Conservation (phyloP, 352 stramenopile species). For the Pythium sukuiense region DNA sequence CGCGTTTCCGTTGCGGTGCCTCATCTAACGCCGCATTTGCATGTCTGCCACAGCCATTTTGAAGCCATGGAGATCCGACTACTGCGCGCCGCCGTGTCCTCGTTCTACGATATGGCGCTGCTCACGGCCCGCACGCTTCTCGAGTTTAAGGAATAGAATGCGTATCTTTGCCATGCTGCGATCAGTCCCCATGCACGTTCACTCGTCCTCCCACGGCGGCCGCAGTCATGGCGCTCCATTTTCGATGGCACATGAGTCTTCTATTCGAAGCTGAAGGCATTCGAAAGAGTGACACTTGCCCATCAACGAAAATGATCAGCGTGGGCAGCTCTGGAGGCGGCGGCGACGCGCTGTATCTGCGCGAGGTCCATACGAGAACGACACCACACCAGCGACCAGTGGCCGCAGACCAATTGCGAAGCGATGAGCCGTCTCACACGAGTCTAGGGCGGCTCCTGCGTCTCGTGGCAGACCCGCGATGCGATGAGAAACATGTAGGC, state of each 20-base stretch:
- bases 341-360: constrained; percentile 3
- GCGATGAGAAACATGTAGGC: constrained; percentile 23
- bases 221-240: background rate
- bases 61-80: constrained; percentile 81
- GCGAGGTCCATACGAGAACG: constrained; percentile 18
- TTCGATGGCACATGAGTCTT: background rate
- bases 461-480: constrained; percentile 21
- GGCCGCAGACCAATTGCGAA: background rate
- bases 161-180: background rate
- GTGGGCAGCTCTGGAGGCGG: background rate
- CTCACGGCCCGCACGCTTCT: constrained; percentile 73
- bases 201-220: background rate
- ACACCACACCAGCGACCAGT: background rate
- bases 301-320: constrained; percentile 1
- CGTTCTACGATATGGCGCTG: constrained; percentile 87
- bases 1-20: background rate
- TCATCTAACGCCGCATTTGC: background rate
- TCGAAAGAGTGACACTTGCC: background rate
- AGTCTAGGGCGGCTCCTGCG: constrained; percentile 31
- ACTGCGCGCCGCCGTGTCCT: constrained; percentile 80
- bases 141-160: constrained; percentile 79
- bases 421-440: constrained; percentile 13
- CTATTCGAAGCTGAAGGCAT: background rate
- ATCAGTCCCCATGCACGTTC: background rate
- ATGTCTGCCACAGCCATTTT: constrained; percentile 51